Percentiles rank a stretch among this genome's conserved stretches.
These are phyloP conservation scores for Calonectria crousiana DNA, from an alignment of 2,329 filamentous ascomycete species.

Conservation along the genomic window DNA sequence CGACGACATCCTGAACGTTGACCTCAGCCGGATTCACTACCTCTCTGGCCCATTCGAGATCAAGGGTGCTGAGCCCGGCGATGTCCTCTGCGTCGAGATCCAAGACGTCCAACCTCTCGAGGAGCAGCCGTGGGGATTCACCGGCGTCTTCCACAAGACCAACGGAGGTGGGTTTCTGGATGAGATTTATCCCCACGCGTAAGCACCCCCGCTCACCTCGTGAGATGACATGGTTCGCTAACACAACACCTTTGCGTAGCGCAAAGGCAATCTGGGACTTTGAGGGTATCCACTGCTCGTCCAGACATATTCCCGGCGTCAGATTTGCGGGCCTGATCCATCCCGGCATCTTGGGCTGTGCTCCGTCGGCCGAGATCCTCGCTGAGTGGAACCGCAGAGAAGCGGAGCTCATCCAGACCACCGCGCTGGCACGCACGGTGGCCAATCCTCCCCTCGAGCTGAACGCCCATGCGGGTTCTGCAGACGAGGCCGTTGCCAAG, in stretches of 20 bases:
- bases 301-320: constrained; percentile 87
- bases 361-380: constrained; percentile 82
- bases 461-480: constrained; percentile 80
- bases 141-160: constrained; percentile 80
- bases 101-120: constrained; percentile 92
- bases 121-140: constrained; percentile 91
- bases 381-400: constrained; percentile 88
- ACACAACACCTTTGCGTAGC: constrained; percentile 31
- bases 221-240: not conserved
- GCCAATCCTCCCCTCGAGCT: constrained; percentile 80
- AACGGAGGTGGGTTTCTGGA: constrained; percentile 94
- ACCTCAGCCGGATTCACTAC: constrained; percentile 88
- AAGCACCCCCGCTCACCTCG: constrained; percentile 44
- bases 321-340: constrained; percentile 92
- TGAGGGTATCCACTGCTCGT: constrained; percentile 77
- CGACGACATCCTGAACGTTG: constrained; percentile 88
- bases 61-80: constrained; percentile 85
- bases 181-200: constrained; percentile 87
- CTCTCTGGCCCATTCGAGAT: constrained; percentile 91
- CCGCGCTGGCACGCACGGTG: constrained; percentile 76
- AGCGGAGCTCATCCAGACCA: constrained; percentile 79
- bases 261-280: constrained; percentile 72
- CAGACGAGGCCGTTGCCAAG: constrained; percentile 67
- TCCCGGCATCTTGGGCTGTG: constrained; percentile 91
- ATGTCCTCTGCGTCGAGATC: constrained; percentile 88